These are phyloP conservation scores for Pseudomassariella vexata DNA, from an alignment of 2,329 filamentous ascomycete genomes.

Conservation along the genomic window DNA sequence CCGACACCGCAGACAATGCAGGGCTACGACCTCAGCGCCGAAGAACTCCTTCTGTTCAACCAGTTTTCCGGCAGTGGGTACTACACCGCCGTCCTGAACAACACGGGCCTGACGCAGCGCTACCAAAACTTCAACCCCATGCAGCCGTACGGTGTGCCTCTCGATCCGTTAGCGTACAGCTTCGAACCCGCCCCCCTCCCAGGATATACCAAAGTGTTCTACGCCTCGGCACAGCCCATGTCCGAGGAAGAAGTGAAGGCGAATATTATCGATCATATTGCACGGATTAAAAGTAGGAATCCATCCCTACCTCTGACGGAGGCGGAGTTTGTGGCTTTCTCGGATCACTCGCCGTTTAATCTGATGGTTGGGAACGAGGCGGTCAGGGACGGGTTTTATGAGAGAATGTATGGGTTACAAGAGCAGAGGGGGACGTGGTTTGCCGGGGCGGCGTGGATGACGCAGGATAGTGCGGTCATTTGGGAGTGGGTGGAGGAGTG, in stretches of 20 bases:
- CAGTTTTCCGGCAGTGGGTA: conserved; percentile 31
- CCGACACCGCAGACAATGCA: conserved; percentile 28
- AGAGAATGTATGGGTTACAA: not conserved
- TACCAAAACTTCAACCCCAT: conserved; percentile 8
- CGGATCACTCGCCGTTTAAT: conserved; percentile 1
- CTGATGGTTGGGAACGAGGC: not conserved
- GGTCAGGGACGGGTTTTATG: conserved; percentile 1
- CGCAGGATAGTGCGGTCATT: conserved; percentile 1
- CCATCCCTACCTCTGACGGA: not conserved
- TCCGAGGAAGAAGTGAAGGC: not conserved
- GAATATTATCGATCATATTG: not conserved
- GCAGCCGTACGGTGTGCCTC: too few relatives aligned
- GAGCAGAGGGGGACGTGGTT: not conserved
- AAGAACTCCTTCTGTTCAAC: conserved; percentile 29
- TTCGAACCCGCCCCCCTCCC: too few relatives aligned
- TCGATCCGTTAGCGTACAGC: too few relatives aligned
- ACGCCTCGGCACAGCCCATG: too few relatives aligned
- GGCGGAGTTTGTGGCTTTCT: conserved; percentile 1
- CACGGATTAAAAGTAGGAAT: not conserved
- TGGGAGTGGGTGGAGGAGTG: too few relatives aligned
- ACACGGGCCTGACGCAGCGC: conserved; percentile 25
- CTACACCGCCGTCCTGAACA: conserved; percentile 30
- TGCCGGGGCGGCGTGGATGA: conserved; percentile 1
- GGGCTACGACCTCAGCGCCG: conserved; percentile 26
- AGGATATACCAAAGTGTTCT: too few relatives aligned